A percentile compares a stretch with the other conserved stretches of the same genome.
Evolutionary conservation across 345 rosid species (phyloP).

Genomic region (Corymbia maculata): DNA sequence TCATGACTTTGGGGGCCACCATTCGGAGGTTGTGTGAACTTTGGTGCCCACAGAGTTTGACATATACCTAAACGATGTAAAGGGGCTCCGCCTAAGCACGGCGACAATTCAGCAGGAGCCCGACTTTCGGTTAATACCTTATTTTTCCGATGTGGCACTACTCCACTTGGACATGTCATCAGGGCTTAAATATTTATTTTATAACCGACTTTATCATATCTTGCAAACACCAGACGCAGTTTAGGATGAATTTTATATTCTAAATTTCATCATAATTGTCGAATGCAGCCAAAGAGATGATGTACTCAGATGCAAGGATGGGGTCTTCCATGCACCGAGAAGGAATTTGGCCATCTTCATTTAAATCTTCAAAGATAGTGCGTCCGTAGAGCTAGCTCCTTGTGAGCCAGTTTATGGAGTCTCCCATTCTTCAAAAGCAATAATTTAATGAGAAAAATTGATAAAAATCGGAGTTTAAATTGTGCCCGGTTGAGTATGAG

Average conservation of each 20-base stretch:
- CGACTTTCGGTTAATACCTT: constrained; percentile 29
- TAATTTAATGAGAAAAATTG: no score
- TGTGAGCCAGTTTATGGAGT: no score
- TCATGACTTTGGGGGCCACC: constrained; percentile 32
- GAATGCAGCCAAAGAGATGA: constrained; percentile 24
- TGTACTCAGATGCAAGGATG: constrained; percentile 79
- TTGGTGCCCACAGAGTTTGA: no score
- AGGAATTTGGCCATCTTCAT: constrained; percentile 87
- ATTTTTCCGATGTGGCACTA: constrained; percentile 75
- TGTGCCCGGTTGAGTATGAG: no score
- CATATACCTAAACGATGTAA: no score
- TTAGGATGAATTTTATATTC: no score
- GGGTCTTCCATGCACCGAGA: constrained; percentile 68
- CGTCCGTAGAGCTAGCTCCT: no score
- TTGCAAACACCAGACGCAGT: no score
- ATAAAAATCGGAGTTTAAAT: no score
- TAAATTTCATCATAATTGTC: no score
- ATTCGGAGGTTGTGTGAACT: constrained; percentile 69
- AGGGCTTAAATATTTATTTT: constrained; percentile 11
- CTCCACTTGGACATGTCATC: constrained; percentile 66
- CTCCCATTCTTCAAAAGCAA: no score
- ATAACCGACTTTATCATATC: no score
- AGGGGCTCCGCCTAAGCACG: background rate
- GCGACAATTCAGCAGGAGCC: background rate
- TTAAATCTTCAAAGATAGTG: constrained; percentile 40